Evolutionary conservation across 2,329 filamentous ascomycete genomes (phyloP), one percentile per base, ranked within the genome.

Genomic region (Fusarium buharicum): DNA sequence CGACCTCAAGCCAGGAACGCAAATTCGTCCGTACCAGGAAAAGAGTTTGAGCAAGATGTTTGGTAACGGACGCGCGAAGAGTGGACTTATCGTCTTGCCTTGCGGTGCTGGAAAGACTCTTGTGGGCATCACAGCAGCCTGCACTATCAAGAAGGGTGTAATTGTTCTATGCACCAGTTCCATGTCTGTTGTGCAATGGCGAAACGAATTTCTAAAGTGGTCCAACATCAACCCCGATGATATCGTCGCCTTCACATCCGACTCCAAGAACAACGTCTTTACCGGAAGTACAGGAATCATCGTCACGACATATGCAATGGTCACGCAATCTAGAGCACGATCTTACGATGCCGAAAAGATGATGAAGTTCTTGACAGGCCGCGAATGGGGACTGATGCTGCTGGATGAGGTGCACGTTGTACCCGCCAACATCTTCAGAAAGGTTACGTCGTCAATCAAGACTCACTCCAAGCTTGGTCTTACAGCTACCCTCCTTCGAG

Each of bases 21-120:
- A 94, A 71, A 98, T 98, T 73, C 88, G 94, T 74, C 80, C 96
- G 60, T 99, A 99, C 70, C 95, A 99, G 74, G 95, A 99, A 76
- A 96, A 97, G 79, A 96, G 93, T 66, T 81, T 99, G 10, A 96
- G 92, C 79, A 99, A 99, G 77, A 99, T 99, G 95, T 99, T 99
- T 74, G 94, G 95, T 73, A 99, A 99, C 73, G 94, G 94, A 45
- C 90, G 95, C 77, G 95, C 95, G 13, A 95, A 97, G 79, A 97
- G 93, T 76, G 95, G 95, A 54, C 96, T 99, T 67, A 99, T 99
- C 57, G 95, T 99, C 52, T 78, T 99, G 68, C 95, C 95, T 16
- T 99, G 95, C 74, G 95, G 95, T 67, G 95, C 95, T 16, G 95
- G 95, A 57, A 99, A 99, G 81, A 99, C 95, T 2, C 80, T 99